Conservation (phyloP, 441 rosid genomes). For the Francoa sonchifolia region DNA sequence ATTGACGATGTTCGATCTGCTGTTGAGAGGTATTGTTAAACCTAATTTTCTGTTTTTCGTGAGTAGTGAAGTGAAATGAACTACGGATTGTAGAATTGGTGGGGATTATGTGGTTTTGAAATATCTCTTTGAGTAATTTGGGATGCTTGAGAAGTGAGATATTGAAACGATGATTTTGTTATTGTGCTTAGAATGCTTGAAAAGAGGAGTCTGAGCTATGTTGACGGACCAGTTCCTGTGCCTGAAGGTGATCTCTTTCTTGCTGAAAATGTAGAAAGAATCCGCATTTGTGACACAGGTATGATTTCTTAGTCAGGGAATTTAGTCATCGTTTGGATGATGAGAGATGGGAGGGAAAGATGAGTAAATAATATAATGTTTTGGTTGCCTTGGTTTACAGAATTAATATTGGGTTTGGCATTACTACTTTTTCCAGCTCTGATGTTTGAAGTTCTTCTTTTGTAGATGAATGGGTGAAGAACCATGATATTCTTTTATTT, state of each 20-base stretch:
- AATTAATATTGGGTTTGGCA: no score
- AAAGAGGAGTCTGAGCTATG: conserved; percentile 72
- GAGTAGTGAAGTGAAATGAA: background rate
- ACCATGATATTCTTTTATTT: conserved; percentile 74
- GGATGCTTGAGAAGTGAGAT: background rate
- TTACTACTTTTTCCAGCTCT: background rate
- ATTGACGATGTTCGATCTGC: conserved; percentile 47
- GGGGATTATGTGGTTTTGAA: background rate
- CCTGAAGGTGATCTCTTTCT: conserved; percentile 59
- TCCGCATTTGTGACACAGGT: conserved; percentile 75
- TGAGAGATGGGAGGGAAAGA: no score
- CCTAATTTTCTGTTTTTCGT: no score
- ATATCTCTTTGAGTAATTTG: background rate
- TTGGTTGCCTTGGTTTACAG: no score
- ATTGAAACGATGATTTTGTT: background rate
- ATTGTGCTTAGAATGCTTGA: conserved; percentile 64
- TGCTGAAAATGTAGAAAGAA: conserved; percentile 53
- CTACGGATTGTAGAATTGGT: background rate
- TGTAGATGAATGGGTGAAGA: conserved; percentile 70
- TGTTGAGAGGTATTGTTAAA: conserved; percentile 74
- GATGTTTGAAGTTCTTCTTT: background rate
- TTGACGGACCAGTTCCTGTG: conserved; percentile 69
- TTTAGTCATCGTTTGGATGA: no score
- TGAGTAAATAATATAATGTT: no score
- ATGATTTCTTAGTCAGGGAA: background rate